A percentile compares a stretch with the other conserved stretches of the same genome.
phyloP scores from a whole-genome alignment of 202 grass and related monocot species.

The Panicum virgatum region DNA sequence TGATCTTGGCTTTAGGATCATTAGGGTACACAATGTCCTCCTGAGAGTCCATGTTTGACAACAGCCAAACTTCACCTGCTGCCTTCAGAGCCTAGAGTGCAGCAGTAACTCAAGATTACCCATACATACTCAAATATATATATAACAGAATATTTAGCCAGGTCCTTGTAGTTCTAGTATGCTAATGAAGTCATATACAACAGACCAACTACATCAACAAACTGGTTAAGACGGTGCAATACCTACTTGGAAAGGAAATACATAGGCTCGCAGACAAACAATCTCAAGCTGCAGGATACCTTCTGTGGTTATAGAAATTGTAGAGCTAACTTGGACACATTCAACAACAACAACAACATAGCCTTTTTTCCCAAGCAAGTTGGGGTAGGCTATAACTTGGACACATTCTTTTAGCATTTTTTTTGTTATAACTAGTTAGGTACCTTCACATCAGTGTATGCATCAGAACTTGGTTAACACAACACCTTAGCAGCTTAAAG shows the following conservation, averaged over 20 bases:
- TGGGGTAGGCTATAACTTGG: no score
- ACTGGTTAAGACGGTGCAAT: not conserved
- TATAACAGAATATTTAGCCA: not conserved
- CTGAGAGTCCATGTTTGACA: slow-evolving; percentile 94
- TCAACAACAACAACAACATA: no score
- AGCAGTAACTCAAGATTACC: slow-evolving; percentile 17
- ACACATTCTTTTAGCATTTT: not conserved
- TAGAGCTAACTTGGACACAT: not conserved
- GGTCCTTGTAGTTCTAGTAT: not conserved
- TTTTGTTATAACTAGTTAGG: not conserved
- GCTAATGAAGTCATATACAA: not conserved
- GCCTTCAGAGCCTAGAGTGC: slow-evolving; percentile 62
- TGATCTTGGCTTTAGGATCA: slow-evolving; percentile 71
- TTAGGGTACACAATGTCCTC: slow-evolving; percentile 91
- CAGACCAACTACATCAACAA: not conserved
- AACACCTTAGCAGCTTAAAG: not conserved
- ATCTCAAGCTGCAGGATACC: not conserved
- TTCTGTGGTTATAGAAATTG: not conserved
- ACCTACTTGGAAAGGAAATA: not conserved
- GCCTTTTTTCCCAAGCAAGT: no score
- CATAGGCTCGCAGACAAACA: not conserved
- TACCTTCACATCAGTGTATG: not conserved
- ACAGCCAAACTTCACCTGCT: slow-evolving; percentile 68
- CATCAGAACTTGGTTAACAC: not conserved
- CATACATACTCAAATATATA: not conserved